Conservation (phyloP, 2,329 filamentous ascomycete species). For the Exutisphaerella laricina region DNA sequence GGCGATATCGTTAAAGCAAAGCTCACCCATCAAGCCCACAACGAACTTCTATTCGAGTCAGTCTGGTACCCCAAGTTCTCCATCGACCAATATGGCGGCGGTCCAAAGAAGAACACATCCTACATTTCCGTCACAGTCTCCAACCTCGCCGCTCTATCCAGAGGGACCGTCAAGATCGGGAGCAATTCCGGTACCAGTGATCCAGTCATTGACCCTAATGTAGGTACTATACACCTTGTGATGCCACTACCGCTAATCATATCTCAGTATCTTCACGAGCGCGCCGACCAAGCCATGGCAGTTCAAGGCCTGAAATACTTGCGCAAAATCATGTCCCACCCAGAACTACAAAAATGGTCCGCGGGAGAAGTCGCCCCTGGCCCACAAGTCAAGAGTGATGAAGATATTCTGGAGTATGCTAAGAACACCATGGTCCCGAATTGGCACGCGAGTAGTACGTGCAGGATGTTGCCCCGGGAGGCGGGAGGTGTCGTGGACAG, state of each 20-base stretch:
- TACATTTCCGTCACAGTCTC: constrained; percentile 13
- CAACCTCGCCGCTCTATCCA: constrained; percentile 9
- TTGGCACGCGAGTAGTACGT: constrained; percentile 21
- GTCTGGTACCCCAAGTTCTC: constrained; percentile 14
- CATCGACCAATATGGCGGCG: constrained; percentile 10
- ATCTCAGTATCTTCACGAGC: constrained; percentile 17
- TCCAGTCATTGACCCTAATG: constrained; percentile 16
- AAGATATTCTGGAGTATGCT: constrained; percentile 16
- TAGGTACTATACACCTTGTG: no score
- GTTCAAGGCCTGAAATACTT: constrained; percentile 17
- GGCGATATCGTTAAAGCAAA: constrained; percentile 11
- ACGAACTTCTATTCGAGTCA: constrained; percentile 17
- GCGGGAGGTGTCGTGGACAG: constrained; percentile 22
- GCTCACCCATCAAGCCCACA: constrained; percentile 13
- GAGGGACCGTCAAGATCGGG: constrained; percentile 7
- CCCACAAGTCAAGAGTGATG: constrained; percentile 10
- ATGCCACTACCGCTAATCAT: no score
- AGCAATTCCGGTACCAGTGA: constrained; percentile 4
- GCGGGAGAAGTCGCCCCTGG: constrained; percentile 14
- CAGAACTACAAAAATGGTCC: constrained; percentile 14
- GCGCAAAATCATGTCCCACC: constrained; percentile 13
- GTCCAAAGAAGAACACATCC: constrained; percentile 8
- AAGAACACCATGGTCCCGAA: constrained; percentile 16
- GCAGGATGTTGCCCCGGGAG: constrained; percentile 19
- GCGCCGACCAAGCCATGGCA: constrained; percentile 18